phyloP scores from a whole-genome alignment of 2,329 filamentous ascomycete genomes.

The Coleophoma crateriformis region DNA sequence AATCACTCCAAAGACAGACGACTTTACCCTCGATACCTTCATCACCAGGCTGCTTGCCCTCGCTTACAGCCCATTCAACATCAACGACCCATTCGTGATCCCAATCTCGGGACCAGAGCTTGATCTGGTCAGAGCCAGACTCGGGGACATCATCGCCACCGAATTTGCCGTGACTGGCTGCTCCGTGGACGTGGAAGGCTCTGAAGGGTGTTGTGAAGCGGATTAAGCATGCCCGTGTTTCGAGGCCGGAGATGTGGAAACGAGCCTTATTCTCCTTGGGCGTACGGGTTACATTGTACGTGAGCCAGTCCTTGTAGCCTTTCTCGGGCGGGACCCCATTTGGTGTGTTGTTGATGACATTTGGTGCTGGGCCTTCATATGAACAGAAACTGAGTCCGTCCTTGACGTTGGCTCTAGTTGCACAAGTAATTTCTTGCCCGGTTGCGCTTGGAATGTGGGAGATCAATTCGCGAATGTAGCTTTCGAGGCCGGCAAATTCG shows the following conservation, averaged over 20 bases:
- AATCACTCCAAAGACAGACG: conserved; percentile 84
- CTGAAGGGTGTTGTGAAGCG: conserved; percentile 64
- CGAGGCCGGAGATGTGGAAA: conserved; percentile 63
- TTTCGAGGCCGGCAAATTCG: conserved; percentile 60
- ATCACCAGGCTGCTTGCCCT: conserved; percentile 25
- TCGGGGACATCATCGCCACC: conserved; percentile 48
- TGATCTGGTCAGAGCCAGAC: conserved; percentile 60
- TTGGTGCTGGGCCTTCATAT: conserved; percentile 64
- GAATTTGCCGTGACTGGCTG: conserved; percentile 58
- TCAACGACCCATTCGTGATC: conserved; percentile 66
- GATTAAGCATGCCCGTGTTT: conserved; percentile 76
- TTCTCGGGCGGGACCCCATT: conserved; percentile 35
- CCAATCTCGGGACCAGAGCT: conserved; percentile 81
- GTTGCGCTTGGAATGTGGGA: conserved; percentile 64
- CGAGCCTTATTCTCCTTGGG: conserved; percentile 44
- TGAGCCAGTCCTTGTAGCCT: conserved; percentile 54
- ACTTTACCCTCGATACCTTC: conserved; percentile 56
- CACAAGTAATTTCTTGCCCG: conserved; percentile 54
- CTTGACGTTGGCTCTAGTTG: conserved; percentile 30
- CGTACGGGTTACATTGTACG: conserved; percentile 51
- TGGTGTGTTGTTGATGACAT: conserved; percentile 46
- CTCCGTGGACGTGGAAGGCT: conserved; percentile 58
- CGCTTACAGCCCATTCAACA: conserved; percentile 50
- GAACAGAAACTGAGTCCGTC: conserved; percentile 58
- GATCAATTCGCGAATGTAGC: conserved; percentile 64